Conservation (phyloP, 2,329 filamentous ascomycete species). For the Stemphylium vesicarium region DNA sequence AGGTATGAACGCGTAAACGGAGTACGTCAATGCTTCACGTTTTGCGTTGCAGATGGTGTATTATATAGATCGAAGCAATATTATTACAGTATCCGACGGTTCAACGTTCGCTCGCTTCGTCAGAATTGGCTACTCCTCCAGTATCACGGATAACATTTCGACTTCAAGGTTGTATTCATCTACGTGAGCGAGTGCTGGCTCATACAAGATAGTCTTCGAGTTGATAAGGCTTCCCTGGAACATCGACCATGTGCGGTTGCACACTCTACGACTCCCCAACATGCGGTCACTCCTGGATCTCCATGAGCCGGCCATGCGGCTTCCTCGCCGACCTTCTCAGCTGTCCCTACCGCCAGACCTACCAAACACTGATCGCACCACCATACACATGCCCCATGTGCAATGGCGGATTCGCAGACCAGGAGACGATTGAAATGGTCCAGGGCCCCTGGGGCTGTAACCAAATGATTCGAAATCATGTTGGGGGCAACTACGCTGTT, state of each 20-base stretch:
- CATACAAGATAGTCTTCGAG: too few species aligned
- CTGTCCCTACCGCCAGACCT: slow-evolving; percentile 48
- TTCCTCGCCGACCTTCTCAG: slow-evolving; percentile 49
- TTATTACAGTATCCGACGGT: slow-evolving; percentile 9
- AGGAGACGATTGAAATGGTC: slow-evolving; percentile 41
- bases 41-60: slow-evolving; percentile 5
- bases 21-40: slow-evolving; percentile 16
- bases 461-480: slow-evolving; percentile 36
- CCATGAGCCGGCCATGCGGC: slow-evolving; percentile 54
- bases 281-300: slow-evolving; percentile 59
- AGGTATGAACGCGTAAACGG: slow-evolving; percentile 9
- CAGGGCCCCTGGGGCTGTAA: slow-evolving; percentile 43
- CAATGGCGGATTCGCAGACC: slow-evolving; percentile 35
- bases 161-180: background rate
- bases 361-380: slow-evolving; percentile 36
- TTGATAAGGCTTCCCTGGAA: background rate
- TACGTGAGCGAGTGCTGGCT: background rate
- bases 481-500: slow-evolving; percentile 34
- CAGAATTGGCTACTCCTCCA: background rate
- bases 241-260: slow-evolving; percentile 55
- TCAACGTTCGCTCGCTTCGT: slow-evolving; percentile 2
- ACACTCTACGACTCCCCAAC: slow-evolving; percentile 53
- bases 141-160: background rate
- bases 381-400: slow-evolving; percentile 38
- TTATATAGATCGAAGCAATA: slow-evolving; percentile 29